Percentiles rank a stretch among this genome's conserved stretches.
Evolutionary conservation across 148 eudicot genomes (phyloP).

Genomic region (Tetragonia tetragonoides): DNA sequence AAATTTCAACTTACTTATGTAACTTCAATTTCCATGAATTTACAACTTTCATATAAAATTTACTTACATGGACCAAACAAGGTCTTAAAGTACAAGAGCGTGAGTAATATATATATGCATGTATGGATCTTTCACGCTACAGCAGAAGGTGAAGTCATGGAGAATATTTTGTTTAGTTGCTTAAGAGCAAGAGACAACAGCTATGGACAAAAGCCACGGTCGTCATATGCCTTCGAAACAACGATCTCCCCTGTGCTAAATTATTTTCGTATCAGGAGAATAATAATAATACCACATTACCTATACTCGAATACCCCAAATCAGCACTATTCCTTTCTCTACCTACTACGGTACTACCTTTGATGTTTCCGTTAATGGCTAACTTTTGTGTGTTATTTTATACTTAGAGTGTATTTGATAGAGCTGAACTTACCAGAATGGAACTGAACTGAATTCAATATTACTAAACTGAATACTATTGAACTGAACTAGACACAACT

Average conservation of each 20-base stretch:
- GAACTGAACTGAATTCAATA: too few relatives aligned
- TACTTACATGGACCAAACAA: too few relatives aligned
- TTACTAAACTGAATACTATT: too few relatives aligned
- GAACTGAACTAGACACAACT: too few relatives aligned
- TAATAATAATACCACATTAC: not conserved
- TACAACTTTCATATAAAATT: too few relatives aligned
- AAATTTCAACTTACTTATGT: too few relatives aligned
- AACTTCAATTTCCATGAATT: too few relatives aligned
- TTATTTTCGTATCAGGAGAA: not conserved
- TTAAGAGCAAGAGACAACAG: slow-evolving; percentile 2
- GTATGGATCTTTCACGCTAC: not conserved
- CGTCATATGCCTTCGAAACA: not conserved
- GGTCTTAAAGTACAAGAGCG: not conserved
- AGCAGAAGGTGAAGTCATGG: not conserved
- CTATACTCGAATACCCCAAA: not conserved
- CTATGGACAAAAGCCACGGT: slow-evolving; percentile 3
- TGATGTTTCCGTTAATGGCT: not conserved
- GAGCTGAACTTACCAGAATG: too few relatives aligned
- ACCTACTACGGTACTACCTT: not conserved
- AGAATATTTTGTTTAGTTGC: not conserved
- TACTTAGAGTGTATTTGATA: too few relatives aligned
- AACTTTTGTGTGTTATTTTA: not conserved
- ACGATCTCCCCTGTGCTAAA: not conserved
- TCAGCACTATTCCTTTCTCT: not conserved
- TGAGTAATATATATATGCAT: not conserved